These are phyloP conservation scores for Pelargonium nanum DNA, from an alignment of 345 rosid species.

Conservation along the genomic window DNA sequence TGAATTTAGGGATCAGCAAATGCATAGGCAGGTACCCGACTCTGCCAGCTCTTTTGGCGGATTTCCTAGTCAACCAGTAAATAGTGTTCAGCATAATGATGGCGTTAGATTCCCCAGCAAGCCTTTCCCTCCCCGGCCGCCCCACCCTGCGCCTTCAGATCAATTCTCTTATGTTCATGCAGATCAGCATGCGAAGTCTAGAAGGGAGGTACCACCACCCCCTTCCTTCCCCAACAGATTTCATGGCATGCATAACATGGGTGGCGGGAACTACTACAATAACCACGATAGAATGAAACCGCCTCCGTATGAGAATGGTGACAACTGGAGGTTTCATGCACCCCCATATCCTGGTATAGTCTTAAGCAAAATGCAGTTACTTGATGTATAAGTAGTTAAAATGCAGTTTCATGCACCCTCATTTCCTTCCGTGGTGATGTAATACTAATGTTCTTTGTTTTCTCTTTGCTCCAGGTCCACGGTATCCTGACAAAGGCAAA, in stretches of 20 bases:
- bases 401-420: too few species aligned
- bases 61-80: slow-evolving; percentile 10
- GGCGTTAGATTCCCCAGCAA: slow-evolving; percentile 39
- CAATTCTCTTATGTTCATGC: slow-evolving; percentile 59
- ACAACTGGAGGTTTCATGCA: slow-evolving; percentile 50
- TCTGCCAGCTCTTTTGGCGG: slow-evolving; percentile 35
- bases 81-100: slow-evolving; percentile 34
- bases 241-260: slow-evolving; percentile 32
- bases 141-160: slow-evolving; percentile 49
- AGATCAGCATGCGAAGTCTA: slow-evolving; percentile 40
- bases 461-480: slow-evolving; percentile 30
- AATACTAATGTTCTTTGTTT: slow-evolving; percentile 2
- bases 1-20: slow-evolving; percentile 37
- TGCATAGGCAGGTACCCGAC: slow-evolving; percentile 35
- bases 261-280: slow-evolving; percentile 40
- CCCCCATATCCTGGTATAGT: slow-evolving; percentile 50
- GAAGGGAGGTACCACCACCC: slow-evolving; percentile 53
- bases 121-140: slow-evolving; percentile 51
- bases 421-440: too few species aligned
- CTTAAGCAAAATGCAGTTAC: too few species aligned
- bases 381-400: too few species aligned
- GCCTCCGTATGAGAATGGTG: slow-evolving; percentile 43
- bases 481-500: slow-evolving; percentile 42
- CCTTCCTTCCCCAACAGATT: slow-evolving; percentile 37
- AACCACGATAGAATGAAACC: slow-evolving; percentile 68